Evolutionary conservation across 352 stramenopile genomes (phyloP).

Genomic region (Globisporangium spinosum): DNA sequence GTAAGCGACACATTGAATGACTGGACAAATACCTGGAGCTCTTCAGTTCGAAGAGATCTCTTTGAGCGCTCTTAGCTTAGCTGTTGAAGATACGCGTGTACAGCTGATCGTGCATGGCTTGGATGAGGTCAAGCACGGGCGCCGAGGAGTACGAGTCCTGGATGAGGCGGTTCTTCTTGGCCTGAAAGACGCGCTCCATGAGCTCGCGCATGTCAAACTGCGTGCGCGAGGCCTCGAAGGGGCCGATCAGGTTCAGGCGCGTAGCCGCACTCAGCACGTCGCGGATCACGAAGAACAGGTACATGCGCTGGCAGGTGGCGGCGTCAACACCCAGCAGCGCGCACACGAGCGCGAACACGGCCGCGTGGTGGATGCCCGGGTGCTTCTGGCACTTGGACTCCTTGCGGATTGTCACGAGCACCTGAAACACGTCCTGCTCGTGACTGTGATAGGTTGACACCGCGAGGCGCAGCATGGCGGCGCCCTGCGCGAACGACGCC

Average conservation of each 20-base stretch:
- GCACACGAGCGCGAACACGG: conserved; percentile 69
- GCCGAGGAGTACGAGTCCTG: conserved; percentile 74
- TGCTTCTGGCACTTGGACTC: conserved; percentile 48
- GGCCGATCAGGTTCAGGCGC: conserved; percentile 74
- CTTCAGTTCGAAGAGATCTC: not conserved
- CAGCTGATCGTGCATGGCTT: conserved; percentile 83
- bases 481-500: conserved; percentile 69
- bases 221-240: conserved; percentile 62
- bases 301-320: conserved; percentile 65
- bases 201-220: conserved; percentile 52
- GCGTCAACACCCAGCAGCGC: conserved; percentile 43
- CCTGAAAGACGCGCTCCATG: conserved; percentile 52
- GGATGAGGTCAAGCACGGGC: conserved; percentile 74
- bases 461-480: conserved; percentile 62
- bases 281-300: conserved; percentile 70
- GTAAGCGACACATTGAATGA: not conserved
- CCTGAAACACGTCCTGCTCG: conserved; percentile 25
- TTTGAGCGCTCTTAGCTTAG: conserved; percentile 14
- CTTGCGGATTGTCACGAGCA: conserved; percentile 46
- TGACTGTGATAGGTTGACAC: conserved; percentile 46
- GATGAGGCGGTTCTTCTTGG: conserved; percentile 63
- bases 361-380: conserved; percentile 53
- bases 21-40: not conserved
- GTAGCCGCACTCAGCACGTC: conserved; percentile 76
- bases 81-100: conserved; percentile 90